Conservation (phyloP, 2,329 filamentous ascomycete genomes). For the Aspergillus fumigatiaffinis region DNA sequence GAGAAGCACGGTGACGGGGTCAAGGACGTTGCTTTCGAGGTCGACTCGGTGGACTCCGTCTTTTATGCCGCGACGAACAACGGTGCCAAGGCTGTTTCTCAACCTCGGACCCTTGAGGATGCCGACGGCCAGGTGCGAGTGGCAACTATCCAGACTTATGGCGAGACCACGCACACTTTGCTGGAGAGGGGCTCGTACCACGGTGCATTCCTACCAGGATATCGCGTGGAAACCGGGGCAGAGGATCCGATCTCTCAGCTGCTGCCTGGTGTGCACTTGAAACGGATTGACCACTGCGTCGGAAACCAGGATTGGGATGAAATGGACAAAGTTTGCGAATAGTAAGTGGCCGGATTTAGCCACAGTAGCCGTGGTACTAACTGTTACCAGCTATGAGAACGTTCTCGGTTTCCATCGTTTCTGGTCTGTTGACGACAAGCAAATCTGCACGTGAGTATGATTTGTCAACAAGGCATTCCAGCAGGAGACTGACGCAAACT, state of each 20-base stretch:
- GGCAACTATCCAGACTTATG: constrained; percentile 85
- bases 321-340: constrained; percentile 65
- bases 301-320: constrained; percentile 95
- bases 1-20: constrained; percentile 89
- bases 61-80: constrained; percentile 66
- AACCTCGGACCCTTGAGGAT: constrained; percentile 58
- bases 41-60: constrained; percentile 80
- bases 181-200: constrained; percentile 68
- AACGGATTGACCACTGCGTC: constrained; percentile 90
- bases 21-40: constrained; percentile 92
- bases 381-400: constrained; percentile 66
- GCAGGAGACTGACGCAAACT: background rate
- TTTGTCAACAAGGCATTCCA: no score
- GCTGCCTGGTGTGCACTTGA: constrained; percentile 64
- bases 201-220: constrained; percentile 81
- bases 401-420: constrained; percentile 92
- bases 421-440: constrained; percentile 92
- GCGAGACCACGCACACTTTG: constrained; percentile 91
- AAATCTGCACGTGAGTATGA: constrained; percentile 65
- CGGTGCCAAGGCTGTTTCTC: constrained; percentile 37
- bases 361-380: background rate
- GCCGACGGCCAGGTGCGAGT: constrained; percentile 64
- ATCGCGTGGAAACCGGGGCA: constrained; percentile 51
- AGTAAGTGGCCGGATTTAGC: constrained; percentile 36
- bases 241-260: constrained; percentile 45